A percentile compares a stretch with the other conserved stretches of the same genome.
Conservation (phyloP, 805 yeast species). For the Teunomyces lycoperdinae region DNA sequence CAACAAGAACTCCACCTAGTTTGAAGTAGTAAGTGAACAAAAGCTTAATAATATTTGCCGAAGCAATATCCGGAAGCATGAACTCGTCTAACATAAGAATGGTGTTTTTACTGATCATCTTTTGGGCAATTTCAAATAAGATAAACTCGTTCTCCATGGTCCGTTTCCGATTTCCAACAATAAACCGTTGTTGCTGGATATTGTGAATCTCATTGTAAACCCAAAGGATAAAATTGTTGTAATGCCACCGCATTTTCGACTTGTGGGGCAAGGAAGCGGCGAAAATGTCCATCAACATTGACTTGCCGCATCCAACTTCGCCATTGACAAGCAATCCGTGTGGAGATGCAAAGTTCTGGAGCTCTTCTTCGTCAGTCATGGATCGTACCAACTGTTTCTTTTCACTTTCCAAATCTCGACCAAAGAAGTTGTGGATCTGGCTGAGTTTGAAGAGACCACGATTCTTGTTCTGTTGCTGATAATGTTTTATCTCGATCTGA, state of each 20-base stretch:
- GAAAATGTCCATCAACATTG: slow-evolving; percentile 71
- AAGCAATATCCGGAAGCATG: slow-evolving; percentile 73
- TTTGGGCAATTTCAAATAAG: slow-evolving; percentile 64
- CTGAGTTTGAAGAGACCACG: slow-evolving; percentile 12
- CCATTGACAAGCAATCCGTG: slow-evolving; percentile 64
- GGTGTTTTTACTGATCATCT: slow-evolving; percentile 55
- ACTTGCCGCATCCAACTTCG: slow-evolving; percentile 73
- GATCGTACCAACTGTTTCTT: slow-evolving; percentile 45
- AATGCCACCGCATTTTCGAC: slow-evolving; percentile 69
- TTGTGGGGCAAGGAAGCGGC: slow-evolving; percentile 61
- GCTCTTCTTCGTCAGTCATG: slow-evolving; percentile 60
- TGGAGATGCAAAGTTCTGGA: slow-evolving; percentile 53
- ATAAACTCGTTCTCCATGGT: slow-evolving; percentile 57
- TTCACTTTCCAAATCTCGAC: slow-evolving; percentile 28
- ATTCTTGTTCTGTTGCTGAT: slow-evolving; percentile 16
- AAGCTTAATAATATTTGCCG: slow-evolving; percentile 65
- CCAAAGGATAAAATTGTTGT: slow-evolving; percentile 67
- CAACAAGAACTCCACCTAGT: slow-evolving; percentile 71
- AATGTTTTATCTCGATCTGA: slow-evolving; percentile 33
- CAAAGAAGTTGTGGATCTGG: slow-evolving; percentile 18
- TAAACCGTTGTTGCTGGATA: slow-evolving; percentile 45
- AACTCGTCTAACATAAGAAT: slow-evolving; percentile 68
- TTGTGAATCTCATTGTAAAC: slow-evolving; percentile 60
- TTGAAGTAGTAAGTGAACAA: slow-evolving; percentile 68
- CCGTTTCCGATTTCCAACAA: slow-evolving; percentile 21